Evolutionary conservation across 2,329 filamentous ascomycete genomes (phyloP).

Genomic region (Fusarium virguliforme): DNA sequence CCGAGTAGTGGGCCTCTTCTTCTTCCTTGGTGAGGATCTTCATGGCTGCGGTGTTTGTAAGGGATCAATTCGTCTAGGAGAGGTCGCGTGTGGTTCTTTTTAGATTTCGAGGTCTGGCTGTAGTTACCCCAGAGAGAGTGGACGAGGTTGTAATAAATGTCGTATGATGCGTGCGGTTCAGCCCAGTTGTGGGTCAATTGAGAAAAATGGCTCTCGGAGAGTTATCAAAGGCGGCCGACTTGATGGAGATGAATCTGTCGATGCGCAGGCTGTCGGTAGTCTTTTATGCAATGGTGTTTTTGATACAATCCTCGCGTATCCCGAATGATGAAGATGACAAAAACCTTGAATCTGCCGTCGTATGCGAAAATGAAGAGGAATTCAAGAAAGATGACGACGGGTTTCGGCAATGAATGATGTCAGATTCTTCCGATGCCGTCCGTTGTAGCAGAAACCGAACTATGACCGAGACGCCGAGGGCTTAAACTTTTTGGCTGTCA

Average conservation of each 20-base stretch:
- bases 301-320: not conserved
- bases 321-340: conserved; percentile 23
- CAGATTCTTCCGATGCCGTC: conserved; percentile 47
- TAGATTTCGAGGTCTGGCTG: conserved; percentile 7
- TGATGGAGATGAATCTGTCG: not conserved
- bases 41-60: conserved; percentile 72
- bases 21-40: conserved; percentile 97
- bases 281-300: conserved; percentile 16
- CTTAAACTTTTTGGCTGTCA: conserved; percentile 4
- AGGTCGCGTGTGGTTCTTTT: conserved; percentile 22
- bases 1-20: conserved; percentile 86
- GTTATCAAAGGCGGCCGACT: conserved; percentile 6
- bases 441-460: conserved; percentile 50
- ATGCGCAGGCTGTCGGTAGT: not conserved
- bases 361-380: conserved; percentile 11
- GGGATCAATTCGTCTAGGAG: conserved; percentile 20
- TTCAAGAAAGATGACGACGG: conserved; percentile 25
- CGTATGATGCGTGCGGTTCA: conserved; percentile 39
- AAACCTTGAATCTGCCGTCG: conserved; percentile 14
- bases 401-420: conserved; percentile 43
- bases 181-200: conserved; percentile 41
- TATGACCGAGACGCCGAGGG: conserved; percentile 50
- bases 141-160: conserved; percentile 24
- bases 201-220: conserved; percentile 22
- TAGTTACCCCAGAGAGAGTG: conserved; percentile 11